phyloP scores from a whole-genome alignment of 176 grass and related monocot genomes.

The Triticum urartu region DNA sequence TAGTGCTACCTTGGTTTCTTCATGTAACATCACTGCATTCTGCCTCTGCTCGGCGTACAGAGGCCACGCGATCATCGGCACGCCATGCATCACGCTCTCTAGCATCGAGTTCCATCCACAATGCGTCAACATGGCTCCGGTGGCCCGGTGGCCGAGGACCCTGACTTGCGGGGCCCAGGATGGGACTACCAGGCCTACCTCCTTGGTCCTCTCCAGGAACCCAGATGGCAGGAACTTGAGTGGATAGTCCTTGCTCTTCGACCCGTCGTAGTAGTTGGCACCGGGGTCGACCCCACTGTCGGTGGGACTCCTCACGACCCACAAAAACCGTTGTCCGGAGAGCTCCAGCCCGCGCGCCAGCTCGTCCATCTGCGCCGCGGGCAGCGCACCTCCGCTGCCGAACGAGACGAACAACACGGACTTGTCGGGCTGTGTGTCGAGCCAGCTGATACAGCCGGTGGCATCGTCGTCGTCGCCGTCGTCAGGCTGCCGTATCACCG shows the following conservation, averaged over 20 bases:
- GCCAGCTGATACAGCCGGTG: slow-evolving; percentile 35
- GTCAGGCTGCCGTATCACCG: neutral
- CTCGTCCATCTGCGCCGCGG: slow-evolving; percentile 15
- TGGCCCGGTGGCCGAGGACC: slow-evolving; percentile 35
- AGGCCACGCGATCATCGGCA: slow-evolving; percentile 53
- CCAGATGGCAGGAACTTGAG: slow-evolving; percentile 1
- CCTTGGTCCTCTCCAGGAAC: slow-evolving; percentile 27
- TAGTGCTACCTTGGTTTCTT: neutral
- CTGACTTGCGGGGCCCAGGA: slow-evolving; percentile 36
- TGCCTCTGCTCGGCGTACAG: slow-evolving; percentile 46
- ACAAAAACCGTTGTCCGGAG: slow-evolving; percentile 33
- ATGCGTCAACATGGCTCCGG: slow-evolving; percentile 37
- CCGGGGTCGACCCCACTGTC: neutral
- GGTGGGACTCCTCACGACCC: slow-evolving; percentile 38
- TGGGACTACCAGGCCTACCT: slow-evolving; percentile 18
- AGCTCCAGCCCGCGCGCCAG: slow-evolving; percentile 44
- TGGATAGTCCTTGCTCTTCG: neutral
- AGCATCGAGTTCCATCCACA: slow-evolving; percentile 59
- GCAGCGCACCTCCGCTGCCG: slow-evolving; percentile 38
- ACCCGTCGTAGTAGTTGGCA: slow-evolving; percentile 27
- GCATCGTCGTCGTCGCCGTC: neutral
- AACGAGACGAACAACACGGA: slow-evolving; percentile 58
- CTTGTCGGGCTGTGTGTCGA: slow-evolving; percentile 29
- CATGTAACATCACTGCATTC: slow-evolving; percentile 43
- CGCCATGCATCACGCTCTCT: slow-evolving; percentile 10